A percentile compares a stretch with the other conserved stretches of the same genome.
phyloP scores from a whole-genome alignment of 2,329 filamentous ascomycete genomes.

The Sporothrix variecibatus region DNA sequence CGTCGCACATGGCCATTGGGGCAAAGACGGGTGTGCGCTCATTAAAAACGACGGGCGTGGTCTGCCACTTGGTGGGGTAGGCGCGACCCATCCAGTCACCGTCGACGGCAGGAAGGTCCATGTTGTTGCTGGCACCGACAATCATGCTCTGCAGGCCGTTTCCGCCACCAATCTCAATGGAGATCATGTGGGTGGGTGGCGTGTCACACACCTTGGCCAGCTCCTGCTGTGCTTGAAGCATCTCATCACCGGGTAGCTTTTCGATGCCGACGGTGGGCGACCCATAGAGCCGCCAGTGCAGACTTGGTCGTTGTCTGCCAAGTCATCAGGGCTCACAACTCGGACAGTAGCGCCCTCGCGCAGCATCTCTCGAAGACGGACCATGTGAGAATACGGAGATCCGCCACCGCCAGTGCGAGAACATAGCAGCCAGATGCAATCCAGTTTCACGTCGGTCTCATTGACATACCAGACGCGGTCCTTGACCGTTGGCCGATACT shows the following conservation, averaged over 20 bases:
- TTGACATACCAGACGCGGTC: constrained; percentile 59
- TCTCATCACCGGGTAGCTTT: constrained; percentile 59
- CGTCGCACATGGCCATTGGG: constrained; percentile 52
- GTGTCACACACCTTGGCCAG: constrained; percentile 54
- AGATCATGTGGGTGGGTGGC: constrained; percentile 52
- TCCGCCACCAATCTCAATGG: constrained; percentile 66
- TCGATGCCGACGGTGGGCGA: constrained; percentile 63
- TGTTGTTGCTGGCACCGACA: constrained; percentile 54
- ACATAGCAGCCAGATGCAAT: constrained; percentile 62
- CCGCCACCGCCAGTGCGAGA: constrained; percentile 62
- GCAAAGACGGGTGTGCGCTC: constrained; percentile 49
- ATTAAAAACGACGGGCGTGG: constrained; percentile 43
- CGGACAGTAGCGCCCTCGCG: constrained; percentile 52
- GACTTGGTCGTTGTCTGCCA: constrained; percentile 54
- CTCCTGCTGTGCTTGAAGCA: constrained; percentile 52
- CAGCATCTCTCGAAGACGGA: constrained; percentile 54
- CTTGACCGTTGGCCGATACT: constrained; percentile 52
- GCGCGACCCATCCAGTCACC: constrained; percentile 61
- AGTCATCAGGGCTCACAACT: constrained; percentile 53
- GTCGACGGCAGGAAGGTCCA: constrained; percentile 54
- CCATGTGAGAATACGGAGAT: constrained; percentile 53
- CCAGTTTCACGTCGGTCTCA: constrained; percentile 59
- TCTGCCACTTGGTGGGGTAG: constrained; percentile 58
- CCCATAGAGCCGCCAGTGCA: constrained; percentile 60
- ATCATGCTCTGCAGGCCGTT: constrained; percentile 64